Evolutionary conservation across 2,329 filamentous ascomycete genomes (phyloP).

Genomic region (Xylariaceae sp.): DNA sequence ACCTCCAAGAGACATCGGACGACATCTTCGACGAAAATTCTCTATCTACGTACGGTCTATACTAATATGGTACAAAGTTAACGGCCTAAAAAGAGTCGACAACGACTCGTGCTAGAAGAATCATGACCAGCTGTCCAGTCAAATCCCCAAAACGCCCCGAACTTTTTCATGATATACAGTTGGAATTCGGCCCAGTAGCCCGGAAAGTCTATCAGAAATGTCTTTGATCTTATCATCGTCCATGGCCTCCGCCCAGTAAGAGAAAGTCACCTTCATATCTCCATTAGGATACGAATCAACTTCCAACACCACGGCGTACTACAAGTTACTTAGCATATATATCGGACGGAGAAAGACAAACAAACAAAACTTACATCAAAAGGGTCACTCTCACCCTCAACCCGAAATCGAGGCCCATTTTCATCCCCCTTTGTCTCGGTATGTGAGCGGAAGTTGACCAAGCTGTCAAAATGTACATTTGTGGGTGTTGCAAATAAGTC

Average conservation of each 20-base stretch:
- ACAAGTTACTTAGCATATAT: neutral
- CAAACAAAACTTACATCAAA: neutral
- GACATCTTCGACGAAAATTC: no score
- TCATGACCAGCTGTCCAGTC: no score
- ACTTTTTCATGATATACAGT: neutral
- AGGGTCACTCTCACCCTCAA: neutral
- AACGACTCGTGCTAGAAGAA: no score
- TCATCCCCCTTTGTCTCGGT: neutral
- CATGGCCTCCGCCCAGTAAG: neutral
- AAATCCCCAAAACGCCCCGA: neutral
- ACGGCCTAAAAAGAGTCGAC: no score
- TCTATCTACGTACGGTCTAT: no score
- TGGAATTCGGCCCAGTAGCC: neutral
- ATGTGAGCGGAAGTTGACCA: neutral
- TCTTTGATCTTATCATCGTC: neutral
- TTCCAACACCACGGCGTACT: neutral
- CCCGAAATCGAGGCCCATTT: neutral
- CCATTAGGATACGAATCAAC: neutral
- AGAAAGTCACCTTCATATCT: neutral
- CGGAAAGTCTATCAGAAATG: neutral
- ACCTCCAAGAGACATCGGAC: no score
- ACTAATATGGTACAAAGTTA: no score
- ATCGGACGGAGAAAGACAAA: neutral
- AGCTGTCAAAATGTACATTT: neutral
- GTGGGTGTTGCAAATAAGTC: neutral